These are phyloP conservation scores for Colletotrichum costaricense DNA, from an alignment of 2,329 filamentous ascomycete species.

Conservation along the genomic window DNA sequence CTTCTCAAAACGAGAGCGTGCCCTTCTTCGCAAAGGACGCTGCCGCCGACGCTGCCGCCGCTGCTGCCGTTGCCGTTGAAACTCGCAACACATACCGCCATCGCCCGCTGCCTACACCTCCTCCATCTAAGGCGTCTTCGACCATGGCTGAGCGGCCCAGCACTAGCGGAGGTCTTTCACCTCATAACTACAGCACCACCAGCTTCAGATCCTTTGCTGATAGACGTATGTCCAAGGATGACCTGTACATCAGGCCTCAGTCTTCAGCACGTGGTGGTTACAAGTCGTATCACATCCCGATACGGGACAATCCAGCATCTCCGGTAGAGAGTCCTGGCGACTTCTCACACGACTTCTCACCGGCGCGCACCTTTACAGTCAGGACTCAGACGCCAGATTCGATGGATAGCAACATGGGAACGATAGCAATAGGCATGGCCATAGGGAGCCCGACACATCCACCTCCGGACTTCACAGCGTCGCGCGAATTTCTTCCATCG, in stretches of 20 bases:
- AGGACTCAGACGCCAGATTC: constrained; percentile 58
- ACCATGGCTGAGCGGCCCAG: constrained; percentile 51
- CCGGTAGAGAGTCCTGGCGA: constrained; percentile 52
- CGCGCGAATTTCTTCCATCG: background rate
- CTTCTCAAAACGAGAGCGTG: constrained; percentile 46
- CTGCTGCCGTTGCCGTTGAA: constrained; percentile 42
- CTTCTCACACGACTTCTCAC: constrained; percentile 44
- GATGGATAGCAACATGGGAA: constrained; percentile 49
- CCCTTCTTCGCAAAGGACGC: constrained; percentile 41
- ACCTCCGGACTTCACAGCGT: constrained; percentile 41
- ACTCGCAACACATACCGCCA: constrained; percentile 38
- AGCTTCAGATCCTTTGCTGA: constrained; percentile 45
- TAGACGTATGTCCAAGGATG: constrained; percentile 59
- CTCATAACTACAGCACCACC: constrained; percentile 40
- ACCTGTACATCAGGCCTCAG: constrained; percentile 48
- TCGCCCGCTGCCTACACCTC: constrained; percentile 39
- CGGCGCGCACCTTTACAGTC: constrained; percentile 47
- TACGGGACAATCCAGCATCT: constrained; percentile 55
- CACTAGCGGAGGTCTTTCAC: constrained; percentile 51
- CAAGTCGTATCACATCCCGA: constrained; percentile 53
- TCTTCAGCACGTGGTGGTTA: constrained; percentile 46
- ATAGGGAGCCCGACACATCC: constrained; percentile 74
- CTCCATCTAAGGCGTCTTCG: constrained; percentile 32
- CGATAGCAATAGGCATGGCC: constrained; percentile 76
- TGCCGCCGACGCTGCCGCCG: constrained; percentile 45